Evolutionary conservation across 352 stramenopile species (phyloP).

Genomic region (Phytopythium mirpurense): DNA sequence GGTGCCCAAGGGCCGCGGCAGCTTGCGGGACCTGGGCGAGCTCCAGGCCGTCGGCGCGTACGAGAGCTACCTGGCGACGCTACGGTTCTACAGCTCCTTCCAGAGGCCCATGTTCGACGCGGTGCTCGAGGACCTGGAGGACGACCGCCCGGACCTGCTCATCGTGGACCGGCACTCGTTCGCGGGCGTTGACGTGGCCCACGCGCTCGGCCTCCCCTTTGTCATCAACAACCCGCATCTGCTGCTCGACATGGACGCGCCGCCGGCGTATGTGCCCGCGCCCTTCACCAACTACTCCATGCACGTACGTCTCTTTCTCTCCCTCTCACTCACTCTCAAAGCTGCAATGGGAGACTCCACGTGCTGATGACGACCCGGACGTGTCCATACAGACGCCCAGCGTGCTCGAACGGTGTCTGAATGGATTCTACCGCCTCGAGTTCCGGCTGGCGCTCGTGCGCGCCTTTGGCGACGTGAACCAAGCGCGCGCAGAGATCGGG

Average conservation of each 20-base stretch:
- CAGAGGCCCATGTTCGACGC: constrained; percentile 66
- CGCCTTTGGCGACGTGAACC: constrained; percentile 64
- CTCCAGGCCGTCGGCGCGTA: constrained; percentile 42
- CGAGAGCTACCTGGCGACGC: constrained; percentile 54
- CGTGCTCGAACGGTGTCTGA: constrained; percentile 73
- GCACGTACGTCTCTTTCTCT: constrained; percentile 36
- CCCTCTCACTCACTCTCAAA: no score
- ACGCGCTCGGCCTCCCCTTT: constrained; percentile 63
- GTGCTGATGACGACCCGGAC: not conserved
- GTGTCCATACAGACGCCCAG: constrained; percentile 45
- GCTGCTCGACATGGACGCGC: constrained; percentile 82
- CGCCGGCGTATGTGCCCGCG: constrained; percentile 71
- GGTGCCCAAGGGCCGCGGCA: constrained; percentile 27
- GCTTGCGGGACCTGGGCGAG: constrained; percentile 21
- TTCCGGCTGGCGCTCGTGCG: constrained; percentile 62
- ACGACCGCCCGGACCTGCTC: constrained; percentile 61
- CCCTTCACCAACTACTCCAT: constrained; percentile 82
- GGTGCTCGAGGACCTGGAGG: constrained; percentile 54
- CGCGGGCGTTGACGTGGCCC: constrained; percentile 62
- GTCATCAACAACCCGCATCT: constrained; percentile 79
- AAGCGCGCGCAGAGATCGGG: constrained; percentile 42
- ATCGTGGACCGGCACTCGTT: constrained; percentile 83
- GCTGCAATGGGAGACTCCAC: no score
- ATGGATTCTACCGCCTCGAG: constrained; percentile 68
- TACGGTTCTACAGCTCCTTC: constrained; percentile 77